These are phyloP conservation scores for Aspergillus terreus DNA, from an alignment of 2,329 filamentous ascomycete genomes.

Conservation along the genomic window DNA sequence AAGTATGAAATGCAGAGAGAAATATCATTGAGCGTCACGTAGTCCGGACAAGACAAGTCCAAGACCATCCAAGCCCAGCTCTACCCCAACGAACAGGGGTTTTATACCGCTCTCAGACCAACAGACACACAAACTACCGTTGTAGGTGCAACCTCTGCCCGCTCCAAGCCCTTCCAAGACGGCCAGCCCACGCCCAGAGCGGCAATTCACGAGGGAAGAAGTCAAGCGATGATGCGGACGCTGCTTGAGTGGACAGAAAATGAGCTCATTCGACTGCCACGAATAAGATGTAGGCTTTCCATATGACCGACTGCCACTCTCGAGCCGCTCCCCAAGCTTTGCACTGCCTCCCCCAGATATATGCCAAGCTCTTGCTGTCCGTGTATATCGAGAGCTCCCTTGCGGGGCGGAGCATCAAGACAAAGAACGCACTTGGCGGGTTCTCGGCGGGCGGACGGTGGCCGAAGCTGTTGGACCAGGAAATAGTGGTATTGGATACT, in stretches of 20 bases:
- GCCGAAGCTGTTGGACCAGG: neutral
- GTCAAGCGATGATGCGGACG: too few species aligned
- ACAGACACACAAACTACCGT: neutral
- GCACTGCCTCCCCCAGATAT: slow-evolving; percentile 6
- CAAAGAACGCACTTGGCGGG: neutral
- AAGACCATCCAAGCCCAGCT: neutral
- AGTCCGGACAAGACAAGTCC: neutral
- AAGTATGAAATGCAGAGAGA: too few species aligned
- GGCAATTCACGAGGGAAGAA: neutral
- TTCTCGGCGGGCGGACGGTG: neutral
- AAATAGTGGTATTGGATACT: neutral
- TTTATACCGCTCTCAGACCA: neutral
- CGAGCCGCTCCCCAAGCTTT: slow-evolving; percentile 1
- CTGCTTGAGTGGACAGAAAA: neutral
- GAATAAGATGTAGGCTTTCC: neutral
- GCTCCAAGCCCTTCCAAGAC: neutral
- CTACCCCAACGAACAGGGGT: too few species aligned
- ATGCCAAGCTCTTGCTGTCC: neutral
- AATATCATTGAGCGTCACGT: too few species aligned
- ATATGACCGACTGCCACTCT: neutral
- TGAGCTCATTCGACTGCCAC: neutral
- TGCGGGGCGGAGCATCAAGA: neutral
- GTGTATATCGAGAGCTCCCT: neutral
- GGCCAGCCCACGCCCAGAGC: slow-evolving; percentile 3
- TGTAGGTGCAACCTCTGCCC: neutral